phyloP scores from a whole-genome alignment of 2,329 filamentous ascomycete species.

The Microdochium paspali region DNA sequence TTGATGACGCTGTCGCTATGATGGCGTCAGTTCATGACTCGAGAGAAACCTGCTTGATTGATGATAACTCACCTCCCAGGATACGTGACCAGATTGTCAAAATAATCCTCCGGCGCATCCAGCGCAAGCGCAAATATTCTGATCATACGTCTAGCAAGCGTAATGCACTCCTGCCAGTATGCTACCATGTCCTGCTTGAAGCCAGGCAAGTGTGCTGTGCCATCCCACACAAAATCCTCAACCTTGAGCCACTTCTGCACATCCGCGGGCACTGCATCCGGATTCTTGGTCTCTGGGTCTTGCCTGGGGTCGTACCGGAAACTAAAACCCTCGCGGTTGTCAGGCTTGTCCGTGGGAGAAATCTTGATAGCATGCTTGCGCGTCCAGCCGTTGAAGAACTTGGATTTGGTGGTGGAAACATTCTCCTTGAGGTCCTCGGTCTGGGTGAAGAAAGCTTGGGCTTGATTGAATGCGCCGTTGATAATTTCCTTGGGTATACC shows the following conservation, averaged over 20 bases:
- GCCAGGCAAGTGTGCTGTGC: constrained; percentile 15
- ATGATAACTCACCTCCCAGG: constrained; percentile 17
- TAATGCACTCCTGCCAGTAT: constrained; percentile 24
- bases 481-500: constrained; percentile 17
- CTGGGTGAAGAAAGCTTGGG: constrained; percentile 15
- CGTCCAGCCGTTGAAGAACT: constrained; percentile 26
- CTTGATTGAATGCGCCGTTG: constrained; percentile 12
- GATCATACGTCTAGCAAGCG: constrained; percentile 24
- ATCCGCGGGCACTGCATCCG: constrained; percentile 3
- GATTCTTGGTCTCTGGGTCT: constrained; percentile 20
- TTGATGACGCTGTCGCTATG: constrained; percentile 15
- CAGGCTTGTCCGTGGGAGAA: constrained; percentile 10
- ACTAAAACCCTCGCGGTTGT: constrained; percentile 16
- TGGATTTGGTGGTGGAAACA: constrained; percentile 13
- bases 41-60: constrained; percentile 18
- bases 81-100: constrained; percentile 22
- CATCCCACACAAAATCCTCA: constrained; percentile 10
- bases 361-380: neutral
- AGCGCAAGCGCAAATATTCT: constrained; percentile 29
- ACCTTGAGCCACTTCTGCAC: constrained; percentile 8
- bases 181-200: constrained; percentile 24
- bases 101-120: constrained; percentile 26
- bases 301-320: constrained; percentile 29
- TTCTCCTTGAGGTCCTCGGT: constrained; percentile 10
- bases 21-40: constrained; percentile 30